Evolutionary conservation across 495 filamentous ascomycete genomes (phyloP), one percentile per base, ranked within the genome.

Genomic region (Umbilicaria muhlenbergii): DNA sequence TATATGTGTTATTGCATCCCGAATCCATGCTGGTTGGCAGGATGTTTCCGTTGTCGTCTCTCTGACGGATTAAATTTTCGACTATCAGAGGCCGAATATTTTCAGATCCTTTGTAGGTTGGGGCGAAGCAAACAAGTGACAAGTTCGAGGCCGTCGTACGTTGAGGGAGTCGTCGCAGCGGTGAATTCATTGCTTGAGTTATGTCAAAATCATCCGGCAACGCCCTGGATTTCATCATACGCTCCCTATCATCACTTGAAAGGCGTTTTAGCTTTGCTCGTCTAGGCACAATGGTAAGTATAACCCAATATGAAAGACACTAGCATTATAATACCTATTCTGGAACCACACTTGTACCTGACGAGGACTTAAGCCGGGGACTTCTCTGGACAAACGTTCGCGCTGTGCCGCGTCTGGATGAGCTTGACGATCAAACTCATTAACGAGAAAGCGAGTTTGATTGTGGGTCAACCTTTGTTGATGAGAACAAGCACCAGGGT

Each of bases 301-400:
- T 38, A 32, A n/a, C 21, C 6, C 34, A 36, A 37, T 16, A 14
- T 14, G 2, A 11, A 17, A 32, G 34, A 17, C 21, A 12, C 14
- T 42, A 47, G 52, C 47, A 39, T 54, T 44, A 42, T 58, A 71
- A 50, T 71, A 94, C 89, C 89, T 77, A 63, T 96, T 96, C 62
- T 96, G 89, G 61, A 96, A 96, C 89, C 89, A 96, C 46, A 96
- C 89, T 65, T 96, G 89, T 8, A 96, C 89, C 58, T 96, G 89
- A 45, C 89, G 77, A 34, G 89, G 86, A 46, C 83, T 94, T 36
- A 96, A 65, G 10, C 89, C 89, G 36, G 89, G 89, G 41, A 96
- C 95, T 55, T 95, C 89, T 44, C 82, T 70, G 31, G 89, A 89
- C 41, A 96, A 66, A 31, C 87, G 71, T 60, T 95, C 87, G 44